A percentile compares a stretch with the other conserved stretches of the same genome.
phyloP scores from a whole-genome alignment of 225 moss, liverwort and hornwort species.

The Marchantia polymorpha region DNA sequence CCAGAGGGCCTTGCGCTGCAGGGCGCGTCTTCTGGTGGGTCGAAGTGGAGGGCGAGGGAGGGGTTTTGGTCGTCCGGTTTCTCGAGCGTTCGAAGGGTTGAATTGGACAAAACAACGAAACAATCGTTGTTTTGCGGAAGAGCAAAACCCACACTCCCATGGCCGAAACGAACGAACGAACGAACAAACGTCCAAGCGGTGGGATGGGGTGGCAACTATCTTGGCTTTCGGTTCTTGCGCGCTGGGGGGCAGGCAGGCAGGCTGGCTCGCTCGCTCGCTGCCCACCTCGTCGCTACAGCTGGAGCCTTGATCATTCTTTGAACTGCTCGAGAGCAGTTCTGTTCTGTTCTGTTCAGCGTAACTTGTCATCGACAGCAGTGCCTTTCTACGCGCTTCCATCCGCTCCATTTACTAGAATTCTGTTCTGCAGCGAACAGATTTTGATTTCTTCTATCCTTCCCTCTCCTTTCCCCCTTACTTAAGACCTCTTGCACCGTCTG shows the following conservation, averaged over 20 bases:
- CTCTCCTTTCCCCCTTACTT: not conserved
- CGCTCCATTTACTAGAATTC: conserved; percentile 9
- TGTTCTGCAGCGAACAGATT: conserved; percentile 19
- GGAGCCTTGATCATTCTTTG: conserved; percentile 23
- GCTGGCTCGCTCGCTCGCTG: not conserved
- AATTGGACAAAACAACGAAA: conserved; percentile 5
- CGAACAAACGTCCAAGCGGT: not conserved
- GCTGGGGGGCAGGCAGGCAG: conserved; percentile 1
- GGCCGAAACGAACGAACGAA: not conserved
- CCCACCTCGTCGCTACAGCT: conserved; percentile 14
- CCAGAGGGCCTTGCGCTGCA: no score
- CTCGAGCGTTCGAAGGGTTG: not conserved
- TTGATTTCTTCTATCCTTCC: conserved; percentile 3
- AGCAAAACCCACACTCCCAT: not conserved
- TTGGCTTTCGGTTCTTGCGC: conserved; percentile 20
- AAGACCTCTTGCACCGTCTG: not conserved
- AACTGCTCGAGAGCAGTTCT: conserved; percentile 21
- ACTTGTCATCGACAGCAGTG: conserved; percentile 4
- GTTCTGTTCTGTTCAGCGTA: conserved; percentile 20
- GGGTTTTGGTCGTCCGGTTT: conserved; percentile 19
- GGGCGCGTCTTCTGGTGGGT: not conserved
- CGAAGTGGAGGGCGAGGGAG: not conserved
- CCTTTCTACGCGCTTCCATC: conserved; percentile 3
- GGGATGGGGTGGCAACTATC: not conserved
- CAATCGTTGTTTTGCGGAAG: conserved; percentile 11